These are phyloP conservation scores for Sclerotinia glacialis DNA, from an alignment of 2,329 filamentous ascomycete species.

Conservation along the genomic window DNA sequence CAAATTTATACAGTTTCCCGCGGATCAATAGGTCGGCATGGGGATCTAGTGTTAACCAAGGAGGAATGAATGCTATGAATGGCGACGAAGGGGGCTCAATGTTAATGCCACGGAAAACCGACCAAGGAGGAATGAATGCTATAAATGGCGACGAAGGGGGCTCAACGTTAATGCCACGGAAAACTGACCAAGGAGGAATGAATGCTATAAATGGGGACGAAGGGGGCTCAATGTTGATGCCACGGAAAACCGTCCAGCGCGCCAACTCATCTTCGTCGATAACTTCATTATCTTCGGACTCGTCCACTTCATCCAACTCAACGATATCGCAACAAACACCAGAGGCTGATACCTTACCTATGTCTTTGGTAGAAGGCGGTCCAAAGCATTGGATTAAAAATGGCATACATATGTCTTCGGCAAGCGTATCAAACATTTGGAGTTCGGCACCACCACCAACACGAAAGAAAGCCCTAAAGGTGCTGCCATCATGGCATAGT, in stretches of 20 bases:
- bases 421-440: slow-evolving; percentile 34
- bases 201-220: slow-evolving; percentile 80
- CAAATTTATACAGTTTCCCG: slow-evolving; percentile 61
- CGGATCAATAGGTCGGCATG: slow-evolving; percentile 64
- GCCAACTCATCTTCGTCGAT: slow-evolving; percentile 90
- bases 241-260: slow-evolving; percentile 81
- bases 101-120: slow-evolving; percentile 84
- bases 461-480: slow-evolving; percentile 48
- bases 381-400: no score
- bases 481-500: slow-evolving; percentile 60
- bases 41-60: slow-evolving; percentile 59
- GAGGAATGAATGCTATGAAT: slow-evolving; percentile 68
- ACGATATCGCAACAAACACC: slow-evolving; percentile 61
- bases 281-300: slow-evolving; percentile 60
- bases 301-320: slow-evolving; percentile 58
- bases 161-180: slow-evolving; percentile 84
- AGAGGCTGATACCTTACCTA: no score
- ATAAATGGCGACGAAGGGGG: slow-evolving; percentile 82
- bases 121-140: slow-evolving; percentile 59
- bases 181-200: slow-evolving; percentile 57
- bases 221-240: slow-evolving; percentile 82
- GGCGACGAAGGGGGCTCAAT: slow-evolving; percentile 82
- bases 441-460: slow-evolving; percentile 44
- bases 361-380: no score
- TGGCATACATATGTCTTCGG: slow-evolving; percentile 46